A percentile compares a stretch with the other conserved stretches of the same genome.
phyloP scores from a whole-genome alignment of 345 rosid genomes.

The Melaleuca alternifolia region DNA sequence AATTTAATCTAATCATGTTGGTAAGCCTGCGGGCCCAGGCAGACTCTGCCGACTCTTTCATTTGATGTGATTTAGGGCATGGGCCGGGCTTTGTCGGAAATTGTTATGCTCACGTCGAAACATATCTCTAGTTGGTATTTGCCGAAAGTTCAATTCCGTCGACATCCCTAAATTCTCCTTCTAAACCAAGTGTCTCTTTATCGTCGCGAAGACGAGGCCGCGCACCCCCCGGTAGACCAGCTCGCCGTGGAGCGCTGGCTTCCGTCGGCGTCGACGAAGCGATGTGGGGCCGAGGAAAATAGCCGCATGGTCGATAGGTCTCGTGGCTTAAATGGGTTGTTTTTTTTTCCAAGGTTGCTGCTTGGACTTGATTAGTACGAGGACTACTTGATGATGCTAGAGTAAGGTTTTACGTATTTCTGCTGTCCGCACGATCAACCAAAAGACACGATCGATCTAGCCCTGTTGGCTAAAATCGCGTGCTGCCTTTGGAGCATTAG shows the following conservation, averaged over 20 bases:
- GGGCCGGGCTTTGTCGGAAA: background rate
- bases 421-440: background rate
- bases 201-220: background rate
- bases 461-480: background rate
- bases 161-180: background rate
- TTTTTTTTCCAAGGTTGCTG: too few relatives aligned
- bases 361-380: background rate
- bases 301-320: background rate
- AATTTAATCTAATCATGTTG: background rate
- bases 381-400: background rate
- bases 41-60: background rate
- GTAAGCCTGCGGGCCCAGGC: background rate
- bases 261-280: background rate
- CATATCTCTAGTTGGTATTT: background rate
- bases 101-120: background rate
- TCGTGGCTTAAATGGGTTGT: background rate
- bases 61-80: background rate
- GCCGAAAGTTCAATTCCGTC: background rate
- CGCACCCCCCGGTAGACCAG: background rate
- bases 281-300: too few relatives aligned
- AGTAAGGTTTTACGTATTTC: too few relatives aligned
- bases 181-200: background rate
- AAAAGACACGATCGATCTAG: background rate
- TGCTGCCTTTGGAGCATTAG: background rate
- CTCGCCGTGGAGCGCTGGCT: background rate